Percentiles rank a stretch among this genome's conserved stretches.
phyloP scores from a whole-genome alignment of 1,284 basidiomycete species.

The Naganishia albida region DNA sequence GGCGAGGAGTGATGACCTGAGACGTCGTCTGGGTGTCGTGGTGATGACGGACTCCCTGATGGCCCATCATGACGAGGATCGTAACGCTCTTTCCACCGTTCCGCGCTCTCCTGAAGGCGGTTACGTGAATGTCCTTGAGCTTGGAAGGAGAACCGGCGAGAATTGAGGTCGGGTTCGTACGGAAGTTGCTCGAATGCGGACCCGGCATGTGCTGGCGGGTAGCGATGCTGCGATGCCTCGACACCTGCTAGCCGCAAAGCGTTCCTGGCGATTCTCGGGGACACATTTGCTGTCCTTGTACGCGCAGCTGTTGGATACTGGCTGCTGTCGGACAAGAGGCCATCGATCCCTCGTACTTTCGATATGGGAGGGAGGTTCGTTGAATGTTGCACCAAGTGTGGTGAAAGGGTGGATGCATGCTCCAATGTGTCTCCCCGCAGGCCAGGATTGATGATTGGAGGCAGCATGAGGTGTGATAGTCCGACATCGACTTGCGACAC shows the following conservation, averaged over 20 bases:
- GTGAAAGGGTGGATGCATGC: conserved; percentile 5
- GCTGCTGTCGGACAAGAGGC: background rate
- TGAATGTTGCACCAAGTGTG: conserved; percentile 15
- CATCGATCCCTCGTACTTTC: background rate
- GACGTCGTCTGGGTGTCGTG: background rate
- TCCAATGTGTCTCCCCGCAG: background rate
- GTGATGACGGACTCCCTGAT: too few relatives aligned
- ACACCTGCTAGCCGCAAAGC: background rate
- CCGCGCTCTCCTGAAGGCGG: background rate
- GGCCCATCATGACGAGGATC: background rate
- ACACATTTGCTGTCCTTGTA: background rate
- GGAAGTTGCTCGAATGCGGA: background rate
- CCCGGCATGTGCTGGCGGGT: background rate
- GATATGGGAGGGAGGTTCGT: background rate
- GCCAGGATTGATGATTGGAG: conserved; percentile 5
- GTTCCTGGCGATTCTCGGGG: background rate
- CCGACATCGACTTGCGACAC: background rate
- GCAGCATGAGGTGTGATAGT: conserved; percentile 7
- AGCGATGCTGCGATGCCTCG: background rate
- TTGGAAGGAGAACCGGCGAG: background rate
- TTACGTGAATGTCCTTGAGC: background rate
- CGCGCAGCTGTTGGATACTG: background rate
- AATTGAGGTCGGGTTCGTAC: background rate
- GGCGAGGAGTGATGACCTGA: background rate
- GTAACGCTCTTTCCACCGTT: background rate